phyloP scores from a whole-genome alignment of 2,329 filamentous ascomycete genomes.

The Colletotrichum cuscutae region DNA sequence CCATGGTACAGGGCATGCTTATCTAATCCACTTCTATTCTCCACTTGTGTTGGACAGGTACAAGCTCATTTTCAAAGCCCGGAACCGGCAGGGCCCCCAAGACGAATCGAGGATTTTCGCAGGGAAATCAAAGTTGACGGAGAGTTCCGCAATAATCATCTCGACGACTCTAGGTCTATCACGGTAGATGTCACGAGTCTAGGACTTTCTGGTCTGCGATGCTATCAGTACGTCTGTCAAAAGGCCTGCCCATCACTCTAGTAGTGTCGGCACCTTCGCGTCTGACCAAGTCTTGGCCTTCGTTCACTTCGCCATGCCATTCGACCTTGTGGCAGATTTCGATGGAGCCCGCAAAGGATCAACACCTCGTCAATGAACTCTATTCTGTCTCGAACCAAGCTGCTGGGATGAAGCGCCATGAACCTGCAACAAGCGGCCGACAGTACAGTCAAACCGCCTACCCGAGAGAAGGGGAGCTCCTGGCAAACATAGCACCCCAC shows the following conservation, averaged over 20 bases:
- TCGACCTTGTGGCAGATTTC: neutral
- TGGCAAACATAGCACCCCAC: neutral
- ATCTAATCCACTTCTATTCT: neutral
- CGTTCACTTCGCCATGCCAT: neutral
- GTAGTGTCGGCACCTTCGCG: neutral
- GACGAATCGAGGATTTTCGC: neutral
- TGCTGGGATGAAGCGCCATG: constrained; percentile 22
- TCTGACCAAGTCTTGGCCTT: neutral
- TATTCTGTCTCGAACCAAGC: constrained; percentile 24
- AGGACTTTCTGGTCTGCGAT: too few species aligned
- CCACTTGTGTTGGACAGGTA: constrained; percentile 4
- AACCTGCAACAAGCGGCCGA: constrained; percentile 6
- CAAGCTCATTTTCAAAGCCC: constrained; percentile 10
- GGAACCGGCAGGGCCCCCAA: neutral
- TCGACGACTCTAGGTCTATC: neutral
- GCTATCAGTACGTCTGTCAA: neutral
- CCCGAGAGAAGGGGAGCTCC: neutral
- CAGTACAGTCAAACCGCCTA: neutral
- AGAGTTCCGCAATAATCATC: neutral
- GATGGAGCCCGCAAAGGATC: neutral
- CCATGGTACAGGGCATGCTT: neutral
- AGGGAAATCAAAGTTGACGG: neutral
- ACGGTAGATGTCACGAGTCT: too few species aligned
- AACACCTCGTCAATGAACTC: neutral
- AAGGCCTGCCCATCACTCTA: neutral